A percentile compares a stretch with the other conserved stretches of the same genome.
These are phyloP conservation scores for Epicoccum nigrum DNA, from an alignment of 2,329 filamentous ascomycete genomes.

Conservation along the genomic window DNA sequence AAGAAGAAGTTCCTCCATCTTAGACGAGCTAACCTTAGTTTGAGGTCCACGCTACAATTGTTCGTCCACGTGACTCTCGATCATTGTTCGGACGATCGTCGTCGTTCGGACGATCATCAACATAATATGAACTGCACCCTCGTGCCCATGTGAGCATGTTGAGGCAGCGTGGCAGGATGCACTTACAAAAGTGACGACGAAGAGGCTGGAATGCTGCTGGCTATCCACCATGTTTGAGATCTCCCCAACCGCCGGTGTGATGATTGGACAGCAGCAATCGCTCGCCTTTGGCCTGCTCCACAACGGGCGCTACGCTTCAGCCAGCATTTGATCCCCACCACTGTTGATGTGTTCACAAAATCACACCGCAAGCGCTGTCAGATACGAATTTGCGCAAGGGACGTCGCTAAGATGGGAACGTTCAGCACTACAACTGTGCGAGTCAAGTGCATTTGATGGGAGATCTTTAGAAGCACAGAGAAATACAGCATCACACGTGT, in stretches of 20 bases:
- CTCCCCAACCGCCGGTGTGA: conserved; percentile 18
- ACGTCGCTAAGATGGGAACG: background rate
- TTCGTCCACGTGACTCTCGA: too few species aligned
- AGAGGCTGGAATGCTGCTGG: conserved; percentile 23
- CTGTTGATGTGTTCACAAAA: conserved; percentile 8
- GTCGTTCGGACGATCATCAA: too few species aligned
- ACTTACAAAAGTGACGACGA: conserved; percentile 24
- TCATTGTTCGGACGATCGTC: too few species aligned
- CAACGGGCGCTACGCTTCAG: conserved; percentile 39
- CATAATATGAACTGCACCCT: too few species aligned
- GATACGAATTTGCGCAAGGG: conserved; percentile 8
- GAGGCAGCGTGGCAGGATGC: too few species aligned
- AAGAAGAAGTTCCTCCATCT: too few species aligned
- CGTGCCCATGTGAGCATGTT: too few species aligned
- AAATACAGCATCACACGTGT: conserved; percentile 1
- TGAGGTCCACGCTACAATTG: too few species aligned
- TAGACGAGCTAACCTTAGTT: too few species aligned
- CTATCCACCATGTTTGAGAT: conserved; percentile 26
- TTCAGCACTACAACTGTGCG: background rate
- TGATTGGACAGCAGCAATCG: conserved; percentile 37
- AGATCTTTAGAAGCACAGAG: background rate
- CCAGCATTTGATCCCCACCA: conserved; percentile 15
- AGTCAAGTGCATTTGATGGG: too few species aligned
- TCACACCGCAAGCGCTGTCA: conserved; percentile 17
- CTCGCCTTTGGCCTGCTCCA: conserved; percentile 11